phyloP scores from a whole-genome alignment of 2,329 filamentous ascomycete species.

The Lachnellula arida region DNA sequence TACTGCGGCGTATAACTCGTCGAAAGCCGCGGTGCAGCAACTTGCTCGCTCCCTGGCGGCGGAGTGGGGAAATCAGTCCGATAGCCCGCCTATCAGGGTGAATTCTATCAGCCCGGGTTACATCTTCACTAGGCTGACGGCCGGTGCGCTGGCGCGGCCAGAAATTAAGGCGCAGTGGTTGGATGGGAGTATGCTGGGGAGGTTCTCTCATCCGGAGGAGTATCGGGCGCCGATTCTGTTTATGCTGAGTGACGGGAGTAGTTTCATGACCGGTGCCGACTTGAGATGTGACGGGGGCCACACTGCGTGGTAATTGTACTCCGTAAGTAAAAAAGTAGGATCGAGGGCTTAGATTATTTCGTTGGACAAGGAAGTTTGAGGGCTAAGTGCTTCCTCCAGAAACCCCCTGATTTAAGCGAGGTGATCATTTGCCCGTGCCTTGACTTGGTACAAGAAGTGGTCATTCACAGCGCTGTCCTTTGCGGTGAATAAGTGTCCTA shows the following conservation, averaged over 20 bases:
- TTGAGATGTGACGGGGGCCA: conserved; percentile 41
- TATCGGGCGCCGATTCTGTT: conserved; percentile 50
- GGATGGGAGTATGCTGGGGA: conserved; percentile 52
- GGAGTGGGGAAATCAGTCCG: conserved; percentile 62
- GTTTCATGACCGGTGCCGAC: conserved; percentile 43
- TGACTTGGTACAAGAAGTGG: no score
- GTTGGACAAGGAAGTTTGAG: no score
- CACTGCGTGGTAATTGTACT: conserved; percentile 49
- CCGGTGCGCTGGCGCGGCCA: conserved; percentile 64
- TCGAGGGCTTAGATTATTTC: no score
- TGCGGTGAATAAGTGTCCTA: no score
- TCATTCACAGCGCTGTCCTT: no score
- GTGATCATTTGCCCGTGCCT: no score
- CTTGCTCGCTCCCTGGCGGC: conserved; percentile 57
- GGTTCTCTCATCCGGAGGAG: conserved; percentile 54
- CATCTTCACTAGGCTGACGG: conserved; percentile 61
- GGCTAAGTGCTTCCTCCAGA: no score
- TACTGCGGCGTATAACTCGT: conserved; percentile 45
- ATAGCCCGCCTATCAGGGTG: conserved; percentile 40
- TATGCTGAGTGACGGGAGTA: conserved; percentile 38
- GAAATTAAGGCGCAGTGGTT: conserved; percentile 51
- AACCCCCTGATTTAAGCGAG: no score
- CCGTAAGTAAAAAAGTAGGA: no score
- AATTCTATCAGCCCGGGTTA: conserved; percentile 64
- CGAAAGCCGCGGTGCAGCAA: conserved; percentile 62